Base-by-base conservation (phyloP, 495 filamentous ascomycete genomes). In the Penicillium verhagenii region DNA sequence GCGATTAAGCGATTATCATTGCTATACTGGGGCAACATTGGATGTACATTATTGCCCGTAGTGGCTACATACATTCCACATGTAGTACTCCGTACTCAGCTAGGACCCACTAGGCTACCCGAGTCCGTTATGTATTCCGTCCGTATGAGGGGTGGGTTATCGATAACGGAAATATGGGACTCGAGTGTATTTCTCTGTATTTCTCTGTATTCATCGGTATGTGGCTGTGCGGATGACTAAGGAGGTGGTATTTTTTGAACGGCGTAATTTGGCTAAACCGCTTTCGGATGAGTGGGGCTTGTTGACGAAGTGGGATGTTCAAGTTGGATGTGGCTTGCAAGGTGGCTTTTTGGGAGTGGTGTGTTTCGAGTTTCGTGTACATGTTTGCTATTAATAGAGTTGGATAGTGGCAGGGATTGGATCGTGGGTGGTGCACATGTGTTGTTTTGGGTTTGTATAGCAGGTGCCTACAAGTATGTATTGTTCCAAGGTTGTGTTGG, bases 81-180 rank as follows among this genome's bases (percentile, higher is more conserved):
- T 31, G 28, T 31, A 8, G 31, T 35, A 35, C 31, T 35, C 31
- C 31, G 31, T 35, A 35, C n/a, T 10, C 1, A 35, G 31, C n/a
- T 6, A 14, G 16, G 44, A 49, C 47, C 47, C 47, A 37, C 47
- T 19, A 7, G 47, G 16, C 9, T 14, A 40, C 16, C 37, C 4
- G n/a, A 40, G 19, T 40, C 11, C 19, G 19, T n/a, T n/a, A n/a
- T 16, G 47, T 48, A 48, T 26, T 48, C 26, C 26, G 45, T 20
- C 9, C 35, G 45, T 48, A 31, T 29, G 24, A n/a, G 8, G 16
- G 21, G 9, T 18, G 18, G 10, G 47, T 52, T 52, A 52, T 52
- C 49, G 49, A 52, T 52, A 42, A 21, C 37, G 49, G 37, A 52
- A 42, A 52, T 23, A 19, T 50, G 47, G 47, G 20, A 5, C 28